Evolutionary conservation across 108 stramenopile genomes (phyloP).

Genomic region (Mediolabrus comicus): DNA sequence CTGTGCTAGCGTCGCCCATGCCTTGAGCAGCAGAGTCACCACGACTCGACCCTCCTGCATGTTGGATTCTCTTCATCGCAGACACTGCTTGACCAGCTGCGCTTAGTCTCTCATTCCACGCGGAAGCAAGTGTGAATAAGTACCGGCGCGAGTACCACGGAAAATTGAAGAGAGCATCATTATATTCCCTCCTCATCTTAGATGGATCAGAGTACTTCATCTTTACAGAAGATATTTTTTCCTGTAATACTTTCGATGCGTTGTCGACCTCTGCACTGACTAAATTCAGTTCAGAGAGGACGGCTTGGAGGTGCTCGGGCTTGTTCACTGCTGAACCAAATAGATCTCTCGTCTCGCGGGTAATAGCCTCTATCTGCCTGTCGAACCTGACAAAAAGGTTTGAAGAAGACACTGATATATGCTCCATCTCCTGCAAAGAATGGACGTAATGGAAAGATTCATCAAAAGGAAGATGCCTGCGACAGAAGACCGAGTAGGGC

Average conservation of each 20-base stretch:
- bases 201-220: slow-evolving; percentile 45
- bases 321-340: slow-evolving; percentile 67
- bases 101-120: slow-evolving; percentile 89
- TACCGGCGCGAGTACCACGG: slow-evolving; percentile 70
- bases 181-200: slow-evolving; percentile 7
- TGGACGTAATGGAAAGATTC: slow-evolving; percentile 66
- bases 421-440: slow-evolving; percentile 67
- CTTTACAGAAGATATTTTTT: slow-evolving; percentile 83
- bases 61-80: slow-evolving; percentile 84
- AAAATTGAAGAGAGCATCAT: slow-evolving; percentile 51
- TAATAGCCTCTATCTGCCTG: slow-evolving; percentile 85
- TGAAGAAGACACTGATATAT: slow-evolving; percentile 77
- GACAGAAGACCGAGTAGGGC: slow-evolving; percentile 86
- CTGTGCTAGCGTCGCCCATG: slow-evolving; percentile 63
- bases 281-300: slow-evolving; percentile 75
- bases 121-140: slow-evolving; percentile 78
- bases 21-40: slow-evolving; percentile 51
- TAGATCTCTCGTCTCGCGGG: slow-evolving; percentile 76
- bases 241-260: slow-evolving; percentile 79
- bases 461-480: slow-evolving; percentile 82
- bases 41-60: slow-evolving; percentile 38
- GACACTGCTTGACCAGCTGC: slow-evolving; percentile 81
- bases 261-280: slow-evolving; percentile 81
- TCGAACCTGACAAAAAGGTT: slow-evolving; percentile 83
- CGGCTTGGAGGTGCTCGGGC: slow-evolving; percentile 81